Base-by-base conservation (phyloP, 768 basidiomycete species). In the Lactifluus hygrophoroides region DNA sequence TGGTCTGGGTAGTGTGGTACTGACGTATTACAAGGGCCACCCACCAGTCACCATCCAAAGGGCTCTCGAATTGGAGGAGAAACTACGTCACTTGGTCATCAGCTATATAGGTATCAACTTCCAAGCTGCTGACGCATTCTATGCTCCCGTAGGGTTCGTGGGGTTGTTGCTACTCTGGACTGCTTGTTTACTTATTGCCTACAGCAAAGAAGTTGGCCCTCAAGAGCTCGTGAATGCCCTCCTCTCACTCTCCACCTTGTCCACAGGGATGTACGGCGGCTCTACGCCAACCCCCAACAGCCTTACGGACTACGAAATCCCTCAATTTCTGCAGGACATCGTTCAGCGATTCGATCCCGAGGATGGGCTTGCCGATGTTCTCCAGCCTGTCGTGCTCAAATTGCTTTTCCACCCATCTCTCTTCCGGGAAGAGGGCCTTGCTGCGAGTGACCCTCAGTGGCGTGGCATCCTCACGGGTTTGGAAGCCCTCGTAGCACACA, bases 61-160 rank as follows among this genome's bases (percentile, higher is more conserved):
- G 63, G 92, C 89, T 32, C 70, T 80, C 11, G 71, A 68, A 28
- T 70, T 80, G n/a, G 75, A 92, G 21, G 88, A 93, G 43, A 90
- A 85, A 69, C 69, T 89, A 37, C 85, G 87, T n/a, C 80, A 87
- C 56, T 77, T 96, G 16, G 71, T 97, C 50, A 82, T 98, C 63
- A 91, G 87, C 56, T 96, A 96, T 72, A 82, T 86, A 11, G 94
- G 94, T 5, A 77, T 97, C 48, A 88, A 81, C 23, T 75, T 99
- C 10, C 92, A 94, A 72, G 94, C 94, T 59, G 90, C 94, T 1
- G 85, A 84, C 38, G 94, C 97, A 87, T 98, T 99, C 64, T 89
- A 92, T 48, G 91, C 96, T 64, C 94, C 94, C 10, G 55, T 71
- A 53, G 80, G 82, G 93, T 90, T 70, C 58, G 80, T 74, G 25